Base-by-base conservation (phyloP, 176 grass and related monocot genomes). In the Aegilops bicornis region DNA sequence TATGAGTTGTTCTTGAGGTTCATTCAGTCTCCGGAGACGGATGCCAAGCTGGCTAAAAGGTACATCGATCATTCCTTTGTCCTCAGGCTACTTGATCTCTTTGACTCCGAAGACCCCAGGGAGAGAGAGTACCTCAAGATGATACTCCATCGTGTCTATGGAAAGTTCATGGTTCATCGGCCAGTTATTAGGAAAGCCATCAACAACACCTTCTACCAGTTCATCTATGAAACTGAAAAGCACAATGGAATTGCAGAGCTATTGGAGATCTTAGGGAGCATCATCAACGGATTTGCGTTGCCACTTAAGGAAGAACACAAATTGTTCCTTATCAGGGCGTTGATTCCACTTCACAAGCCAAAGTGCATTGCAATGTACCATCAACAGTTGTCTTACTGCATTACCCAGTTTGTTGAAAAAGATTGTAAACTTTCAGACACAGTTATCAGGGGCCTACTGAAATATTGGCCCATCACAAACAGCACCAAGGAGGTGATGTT, bases 301-400 rank as follows among this genome's bases (percentile, higher is more conserved):
- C 95, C 95, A 39, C 89, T 97, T 69, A 97, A 97, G 77, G 95
- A 97, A 89, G 95, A 97, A 30, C 95, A 97, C 47, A 97, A 97
- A 58, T 50, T 97, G 40, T 97, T 97, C 86, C 90, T 97, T 47
- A 23, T 94, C 47, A 66, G 95, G 17, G 90, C 92, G 32, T 78
- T 97, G 64, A 94, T 97, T 68, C 95, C 95, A 20, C 86, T 97
- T 33, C 95, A 97, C 87, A 97, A 97, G 83, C 87, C 95, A 39
- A 97, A 94, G 72, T 88, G 82, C 36, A 84, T 92, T 30, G 33
- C 86, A 17, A 90, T 79, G 85, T 97, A 97, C 54, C 95, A 94
- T 74, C 95, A 97, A 42, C 95, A 94, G 52, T 15, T 97, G 77
- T 88, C 90, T 81, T 97, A 97, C 79, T 89, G 81, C 67, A 94